Evolutionary conservation across 768 basidiomycete species (phyloP).

Genomic region (Russula brevipes): DNA sequence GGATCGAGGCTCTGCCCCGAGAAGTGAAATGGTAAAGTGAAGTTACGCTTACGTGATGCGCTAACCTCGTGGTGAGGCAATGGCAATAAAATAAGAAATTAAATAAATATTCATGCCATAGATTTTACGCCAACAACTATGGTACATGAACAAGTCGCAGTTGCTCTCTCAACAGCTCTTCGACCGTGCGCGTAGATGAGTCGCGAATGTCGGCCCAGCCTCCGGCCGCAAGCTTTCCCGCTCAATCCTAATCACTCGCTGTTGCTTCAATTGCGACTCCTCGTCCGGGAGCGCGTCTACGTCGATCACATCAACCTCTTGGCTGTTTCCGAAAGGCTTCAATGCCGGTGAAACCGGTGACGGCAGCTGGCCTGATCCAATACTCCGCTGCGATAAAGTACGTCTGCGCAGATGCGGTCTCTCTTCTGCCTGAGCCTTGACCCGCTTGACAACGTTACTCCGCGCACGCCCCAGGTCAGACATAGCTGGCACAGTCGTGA

Average conservation of each 20-base stretch:
- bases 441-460: conserved; percentile 11
- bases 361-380: conserved; percentile 9
- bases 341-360: conserved; percentile 16
- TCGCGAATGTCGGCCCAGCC: background rate
- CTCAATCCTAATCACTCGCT: background rate
- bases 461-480: conserved; percentile 22
- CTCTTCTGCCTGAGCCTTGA: conserved; percentile 13
- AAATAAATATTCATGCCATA: too few relatives aligned
- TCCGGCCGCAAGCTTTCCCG: conserved; percentile 1
- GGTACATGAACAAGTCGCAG: background rate
- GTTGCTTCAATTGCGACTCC: background rate
- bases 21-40: too few relatives aligned
- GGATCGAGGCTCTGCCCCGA: background rate
- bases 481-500: conserved; percentile 4
- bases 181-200: conserved; percentile 17
- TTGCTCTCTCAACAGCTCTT: conserved; percentile 20
- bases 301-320: conserved; percentile 16
- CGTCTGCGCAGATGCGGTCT: conserved; percentile 12
- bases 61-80: too few relatives aligned
- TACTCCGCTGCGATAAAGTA: conserved; percentile 20
- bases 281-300: conserved; percentile 21
- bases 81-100: too few relatives aligned
- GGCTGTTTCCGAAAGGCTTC: background rate
- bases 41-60: too few relatives aligned
- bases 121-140: too few relatives aligned